A percentile compares a stretch with the other conserved stretches of the same genome.
Evolutionary conservation across 2,329 filamentous ascomycete species (phyloP).

Genomic region (Aspergillus calidoustus): DNA sequence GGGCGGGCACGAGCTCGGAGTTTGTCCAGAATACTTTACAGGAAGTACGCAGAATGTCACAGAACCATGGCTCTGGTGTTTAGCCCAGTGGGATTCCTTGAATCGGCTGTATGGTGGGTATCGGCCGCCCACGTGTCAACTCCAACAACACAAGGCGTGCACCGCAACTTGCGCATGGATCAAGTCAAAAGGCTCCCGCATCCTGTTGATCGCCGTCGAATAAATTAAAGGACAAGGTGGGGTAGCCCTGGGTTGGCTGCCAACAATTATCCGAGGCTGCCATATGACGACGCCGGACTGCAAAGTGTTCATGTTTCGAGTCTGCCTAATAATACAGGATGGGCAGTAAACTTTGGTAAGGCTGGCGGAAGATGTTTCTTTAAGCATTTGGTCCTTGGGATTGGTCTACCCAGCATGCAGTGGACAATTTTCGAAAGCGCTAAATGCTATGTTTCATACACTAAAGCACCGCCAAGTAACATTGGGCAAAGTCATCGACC

Average conservation of each 20-base stretch:
- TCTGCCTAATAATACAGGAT: constrained; percentile 6
- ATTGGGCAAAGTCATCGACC: constrained; percentile 5
- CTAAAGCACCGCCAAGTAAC: constrained; percentile 19
- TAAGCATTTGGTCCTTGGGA: constrained; percentile 1
- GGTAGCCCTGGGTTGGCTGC: constrained; percentile 2
- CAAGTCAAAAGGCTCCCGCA: background rate
- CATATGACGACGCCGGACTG: background rate
- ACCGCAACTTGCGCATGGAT: background rate
- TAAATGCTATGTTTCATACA: constrained; percentile 27
- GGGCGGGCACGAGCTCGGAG: constrained; percentile 24
- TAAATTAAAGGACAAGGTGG: constrained; percentile 7
- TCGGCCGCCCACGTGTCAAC: constrained; percentile 20
- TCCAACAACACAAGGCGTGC: background rate
- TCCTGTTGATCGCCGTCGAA: constrained; percentile 4
- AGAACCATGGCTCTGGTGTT: constrained; percentile 2
- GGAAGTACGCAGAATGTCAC: constrained; percentile 16
- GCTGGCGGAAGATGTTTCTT: background rate
- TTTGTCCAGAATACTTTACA: constrained; percentile 3
- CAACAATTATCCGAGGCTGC: constrained; percentile 8
- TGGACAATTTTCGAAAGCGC: constrained; percentile 18
- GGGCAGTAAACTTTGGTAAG: background rate
- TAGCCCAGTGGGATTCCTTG: background rate
- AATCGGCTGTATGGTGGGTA: constrained; percentile 14
- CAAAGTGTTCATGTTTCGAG: constrained; percentile 9
- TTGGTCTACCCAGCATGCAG: background rate